phyloP scores from a whole-genome alignment of 192 early-diverging fungal genomes.

The Coemansia sp. region DNA sequence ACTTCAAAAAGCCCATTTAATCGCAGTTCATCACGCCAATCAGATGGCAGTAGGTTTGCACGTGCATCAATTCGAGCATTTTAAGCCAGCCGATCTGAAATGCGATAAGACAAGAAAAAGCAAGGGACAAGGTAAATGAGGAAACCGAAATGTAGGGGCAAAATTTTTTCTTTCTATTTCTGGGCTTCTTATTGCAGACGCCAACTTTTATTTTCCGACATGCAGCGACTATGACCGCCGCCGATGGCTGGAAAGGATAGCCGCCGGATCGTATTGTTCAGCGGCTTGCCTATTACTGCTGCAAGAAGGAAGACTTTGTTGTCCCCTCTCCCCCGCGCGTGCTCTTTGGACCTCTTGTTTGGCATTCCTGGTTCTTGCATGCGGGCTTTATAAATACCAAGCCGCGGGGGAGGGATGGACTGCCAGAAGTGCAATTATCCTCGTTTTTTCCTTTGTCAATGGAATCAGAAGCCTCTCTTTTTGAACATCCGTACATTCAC shows the following conservation, averaged over 20 bases:
- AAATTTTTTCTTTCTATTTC: neutral
- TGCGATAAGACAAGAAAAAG: conserved; percentile 8
- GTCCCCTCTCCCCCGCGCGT: neutral
- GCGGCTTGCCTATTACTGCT: neutral
- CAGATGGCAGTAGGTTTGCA: neutral
- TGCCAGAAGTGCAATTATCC: neutral
- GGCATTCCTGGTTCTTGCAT: neutral
- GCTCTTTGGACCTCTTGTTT: neutral
- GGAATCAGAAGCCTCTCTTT: neutral
- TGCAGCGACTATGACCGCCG: conserved; percentile 1
- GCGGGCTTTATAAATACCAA: conserved; percentile 7
- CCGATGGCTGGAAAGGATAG: neutral
- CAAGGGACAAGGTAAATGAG: conserved; percentile 5
- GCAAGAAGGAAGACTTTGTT: conserved; percentile 4
- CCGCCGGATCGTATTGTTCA: neutral
- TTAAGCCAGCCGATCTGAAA: conserved; percentile 9
- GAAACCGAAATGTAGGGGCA: conserved; percentile 8
- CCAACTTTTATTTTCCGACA: neutral
- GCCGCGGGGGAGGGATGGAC: neutral
- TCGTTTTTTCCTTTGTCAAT: neutral
- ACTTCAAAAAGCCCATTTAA: neutral
- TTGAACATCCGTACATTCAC: neutral
- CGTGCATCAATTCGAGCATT: neutral
- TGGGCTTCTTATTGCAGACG: too few relatives aligned
- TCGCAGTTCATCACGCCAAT: conserved; percentile 20